These are phyloP conservation scores for Fragilaria radians DNA, from an alignment of 108 stramenopile genomes.

Conservation along the genomic window DNA sequence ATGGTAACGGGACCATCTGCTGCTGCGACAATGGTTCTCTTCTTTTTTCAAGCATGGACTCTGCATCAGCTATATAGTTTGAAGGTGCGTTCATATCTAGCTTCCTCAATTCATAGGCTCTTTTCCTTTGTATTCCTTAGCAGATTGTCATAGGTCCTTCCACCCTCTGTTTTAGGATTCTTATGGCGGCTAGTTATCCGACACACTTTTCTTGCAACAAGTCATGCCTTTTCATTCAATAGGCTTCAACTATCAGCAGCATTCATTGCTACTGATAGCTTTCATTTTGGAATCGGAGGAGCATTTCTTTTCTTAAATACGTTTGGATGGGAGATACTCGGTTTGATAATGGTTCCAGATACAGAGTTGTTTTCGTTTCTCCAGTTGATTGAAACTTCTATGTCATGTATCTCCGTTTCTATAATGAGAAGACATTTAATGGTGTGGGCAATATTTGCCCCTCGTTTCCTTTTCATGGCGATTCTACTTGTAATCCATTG, in stretches of 20 bases:
- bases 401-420: slow-evolving; percentile 71
- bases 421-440: slow-evolving; percentile 72
- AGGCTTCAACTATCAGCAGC: slow-evolving; percentile 76
- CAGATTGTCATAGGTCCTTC: no score
- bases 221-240: slow-evolving; percentile 79
- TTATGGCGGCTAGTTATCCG: slow-evolving; percentile 65
- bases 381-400: slow-evolving; percentile 57
- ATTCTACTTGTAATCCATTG: slow-evolving; percentile 47
- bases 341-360: slow-evolving; percentile 39
- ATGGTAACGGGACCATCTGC: slow-evolving; percentile 75
- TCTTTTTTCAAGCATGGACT: slow-evolving; percentile 45
- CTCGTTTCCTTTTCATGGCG: slow-evolving; percentile 64
- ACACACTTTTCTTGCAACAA: slow-evolving; percentile 72
- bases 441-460: slow-evolving; percentile 89
- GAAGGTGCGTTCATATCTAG: not conserved
- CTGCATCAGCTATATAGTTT: slow-evolving; percentile 11
- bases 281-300: slow-evolving; percentile 60
- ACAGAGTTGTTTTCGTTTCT: slow-evolving; percentile 48
- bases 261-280: slow-evolving; percentile 69
- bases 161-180: slow-evolving; percentile 43
- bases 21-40: slow-evolving; percentile 41
- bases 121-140: slow-evolving; percentile 1
- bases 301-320: slow-evolving; percentile 75
- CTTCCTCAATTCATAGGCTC: not conserved
- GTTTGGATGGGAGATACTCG: slow-evolving; percentile 79